Evolutionary conservation across 179 eudicot genomes (phyloP), one percentile per base, ranked within the genome.

Genomic region (Silene vulgaris): DNA sequence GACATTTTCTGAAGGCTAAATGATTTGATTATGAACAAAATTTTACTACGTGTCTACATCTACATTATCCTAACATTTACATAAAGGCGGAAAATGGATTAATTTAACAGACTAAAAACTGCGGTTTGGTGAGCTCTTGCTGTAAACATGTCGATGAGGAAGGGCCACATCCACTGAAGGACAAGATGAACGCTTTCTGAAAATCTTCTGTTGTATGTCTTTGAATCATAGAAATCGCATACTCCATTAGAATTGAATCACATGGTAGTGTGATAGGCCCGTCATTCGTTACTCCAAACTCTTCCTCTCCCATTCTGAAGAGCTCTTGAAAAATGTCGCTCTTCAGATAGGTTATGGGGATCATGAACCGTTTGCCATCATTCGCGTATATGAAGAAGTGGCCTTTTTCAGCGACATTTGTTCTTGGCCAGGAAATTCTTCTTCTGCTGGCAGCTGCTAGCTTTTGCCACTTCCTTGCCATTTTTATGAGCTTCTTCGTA

Each of bases 251-350:
- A 50, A 20, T n/a, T 26, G 73, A 73, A 77, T 81, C 71, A 54
- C 59, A 77, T 13, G 80, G 80, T 12, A 77, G 9, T 11, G 57
- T 45, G 32, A 80, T 77, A 16, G 71, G 80, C n/a, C 83, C 80
- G 28, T 73, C 54, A 16, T 40, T 66, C 1, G 65, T 50, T 9
- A 77, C 1, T 29, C 84, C 82, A 32, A 78, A 78, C 57, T 82
- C 76, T 67, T 82, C 77, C 60, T 78, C 79, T 43, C 81, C 66
- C 73, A 75, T 30, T 23, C 8, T 16, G 56, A 82, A 59, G 7
- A 82, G 76, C 59, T 71, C 70, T 23, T 21, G 40, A 13, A 82
- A n/a, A 60, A 78, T 65, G 8, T 77, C 69, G 6, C 65, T 78
- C 43, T 75, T 65, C 9, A 81, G 76, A 71, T 78, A 81, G 28